Base-by-base conservation (phyloP, 441 rosid species). In the Arabidopsis lyrata region DNA sequence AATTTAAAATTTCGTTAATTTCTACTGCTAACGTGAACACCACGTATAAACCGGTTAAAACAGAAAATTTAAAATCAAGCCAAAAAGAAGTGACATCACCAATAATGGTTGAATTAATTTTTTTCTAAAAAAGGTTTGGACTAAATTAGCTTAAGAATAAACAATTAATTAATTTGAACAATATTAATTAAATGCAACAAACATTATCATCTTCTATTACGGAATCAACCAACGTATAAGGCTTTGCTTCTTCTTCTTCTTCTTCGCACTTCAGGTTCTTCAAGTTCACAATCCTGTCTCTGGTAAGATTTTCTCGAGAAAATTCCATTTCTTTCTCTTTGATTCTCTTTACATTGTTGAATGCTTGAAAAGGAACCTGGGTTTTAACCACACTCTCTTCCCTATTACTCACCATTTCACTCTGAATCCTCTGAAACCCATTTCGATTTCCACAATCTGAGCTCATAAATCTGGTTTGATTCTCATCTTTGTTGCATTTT, bases 341-440 rank as follows among this genome's bases (percentile, higher is more conserved):
- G n/a, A 1, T 57, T 15, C 2, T 42, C 52, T 61, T 24, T 61
- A 41, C 66, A 27, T 42, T 41, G 24, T 14, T 13, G 18, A 24
- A n/a, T 62, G 24, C 8, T 42, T 42, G 38, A 27, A 42, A n/a
- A 24, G 27, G 4, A 24, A 4, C 32, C 24, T 56, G 11, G 1
- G 6, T 32, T 42, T 62, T 27, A 42, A 42, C 52, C 32, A 0
- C 3, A 15, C 7, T 15, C 20, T 61, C 64, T 4, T 38, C 32
- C 6, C 39, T 5, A 4, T 58, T 12, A 36, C 31, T 22, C 63
- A 35, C 15, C 63, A 57, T 57, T 57, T 57, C 18, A 34, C 63
- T 36, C 64, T 20, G 47, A 59, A 18, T 58, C 10, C 29, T 59
- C 49, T 10, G 14, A 60, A 6, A 41, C 52, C 52, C 65, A 27